Evolutionary conservation across 768 basidiomycete genomes (phyloP).

Genomic region (Tulasnella sp.): DNA sequence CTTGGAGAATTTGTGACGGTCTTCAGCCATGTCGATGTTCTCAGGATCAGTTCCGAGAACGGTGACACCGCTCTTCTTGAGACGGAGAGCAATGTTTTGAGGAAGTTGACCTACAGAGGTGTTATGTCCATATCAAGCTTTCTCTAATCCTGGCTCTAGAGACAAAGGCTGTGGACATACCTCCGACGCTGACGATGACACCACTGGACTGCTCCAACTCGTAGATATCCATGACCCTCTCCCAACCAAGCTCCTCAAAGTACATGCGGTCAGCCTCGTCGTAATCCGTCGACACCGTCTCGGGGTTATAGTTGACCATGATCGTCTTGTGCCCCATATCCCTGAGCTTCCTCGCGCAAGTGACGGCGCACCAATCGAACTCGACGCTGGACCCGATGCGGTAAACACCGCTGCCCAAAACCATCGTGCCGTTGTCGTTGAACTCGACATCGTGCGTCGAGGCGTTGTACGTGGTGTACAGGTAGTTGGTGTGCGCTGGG

Average conservation of each 20-base stretch:
- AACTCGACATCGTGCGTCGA: slow-evolving; percentile 93
- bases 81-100: slow-evolving; percentile 95
- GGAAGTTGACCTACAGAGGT: slow-evolving; percentile 75
- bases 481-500: slow-evolving; percentile 97
- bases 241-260: slow-evolving; percentile 97
- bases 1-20: slow-evolving; percentile 98
- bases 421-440: slow-evolving; percentile 97
- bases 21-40: slow-evolving; percentile 94
- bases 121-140: slow-evolving; percentile 8
- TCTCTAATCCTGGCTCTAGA: neutral
- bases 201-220: slow-evolving; percentile 91
- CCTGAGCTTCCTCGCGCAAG: slow-evolving; percentile 87
- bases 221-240: slow-evolving; percentile 99
- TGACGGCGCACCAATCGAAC: slow-evolving; percentile 99
- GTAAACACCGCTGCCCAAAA: slow-evolving; percentile 96
- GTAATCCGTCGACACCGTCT: slow-evolving; percentile 98
- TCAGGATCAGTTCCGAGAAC: slow-evolving; percentile 95
- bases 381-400: slow-evolving; percentile 98
- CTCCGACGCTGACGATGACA: slow-evolving; percentile 94
- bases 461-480: slow-evolving; percentile 99
- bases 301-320: slow-evolving; percentile 99
- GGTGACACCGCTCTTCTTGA: slow-evolving; percentile 85
- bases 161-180: slow-evolving; percentile 39
- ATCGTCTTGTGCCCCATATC: slow-evolving; percentile 92
- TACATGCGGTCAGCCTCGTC: slow-evolving; percentile 99